Percentiles rank a stretch among this genome's conserved stretches.
These are phyloP conservation scores for Hypericum androsaemum DNA, from an alignment of 345 rosid species.

Conservation along the genomic window DNA sequence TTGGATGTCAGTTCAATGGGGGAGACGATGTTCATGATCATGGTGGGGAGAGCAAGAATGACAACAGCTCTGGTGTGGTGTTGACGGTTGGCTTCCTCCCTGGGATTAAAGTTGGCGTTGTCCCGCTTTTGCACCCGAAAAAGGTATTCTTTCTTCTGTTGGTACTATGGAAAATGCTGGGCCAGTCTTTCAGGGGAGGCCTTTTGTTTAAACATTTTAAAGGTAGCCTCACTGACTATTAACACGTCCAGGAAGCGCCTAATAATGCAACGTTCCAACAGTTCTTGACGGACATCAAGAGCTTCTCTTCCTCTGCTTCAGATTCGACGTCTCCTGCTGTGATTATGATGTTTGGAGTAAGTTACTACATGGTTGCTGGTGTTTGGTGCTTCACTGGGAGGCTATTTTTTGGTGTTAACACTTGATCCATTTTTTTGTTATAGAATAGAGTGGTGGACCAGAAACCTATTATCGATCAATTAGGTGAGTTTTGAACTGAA, in stretches of 20 bases:
- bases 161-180: too few species aligned
- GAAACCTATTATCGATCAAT: conserved; percentile 39
- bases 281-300: conserved; percentile 51
- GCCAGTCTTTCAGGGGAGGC: too few species aligned
- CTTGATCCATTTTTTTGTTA: conserved; percentile 14
- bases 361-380: conserved; percentile 14
- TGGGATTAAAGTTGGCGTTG: conserved; percentile 64
- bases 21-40: background rate
- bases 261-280: conserved; percentile 29
- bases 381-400: conserved; percentile 5
- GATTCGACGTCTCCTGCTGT: conserved; percentile 48
- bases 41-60: conserved; percentile 6
- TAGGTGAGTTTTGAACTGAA: conserved; percentile 37
- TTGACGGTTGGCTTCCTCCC: conserved; percentile 76
- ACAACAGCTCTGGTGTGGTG: conserved; percentile 26
- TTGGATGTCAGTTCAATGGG: background rate
- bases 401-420: conserved; percentile 1
- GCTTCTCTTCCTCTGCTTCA: conserved; percentile 39
- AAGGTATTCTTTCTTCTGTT: conserved; percentile 26
- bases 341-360: conserved; percentile 68
- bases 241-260: conserved; percentile 18
- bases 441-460: conserved; percentile 36
- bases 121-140: conserved; percentile 30
- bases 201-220: too few species aligned
- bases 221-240: background rate